A percentile compares a stretch with the other conserved stretches of the same genome.
phyloP scores from a whole-genome alignment of 805 yeast genomes.

The Candida michaelii region DNA sequence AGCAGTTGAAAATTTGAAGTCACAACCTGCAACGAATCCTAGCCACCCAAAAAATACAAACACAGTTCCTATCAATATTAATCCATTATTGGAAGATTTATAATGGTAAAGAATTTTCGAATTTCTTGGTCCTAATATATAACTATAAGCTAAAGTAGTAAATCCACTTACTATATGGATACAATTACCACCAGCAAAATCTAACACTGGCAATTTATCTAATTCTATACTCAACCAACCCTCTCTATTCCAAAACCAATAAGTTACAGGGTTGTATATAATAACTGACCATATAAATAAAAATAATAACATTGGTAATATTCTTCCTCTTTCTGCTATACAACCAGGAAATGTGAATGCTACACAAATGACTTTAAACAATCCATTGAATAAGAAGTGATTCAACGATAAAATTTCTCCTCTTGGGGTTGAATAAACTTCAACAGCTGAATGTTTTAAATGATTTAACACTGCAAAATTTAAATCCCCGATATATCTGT shows the following conservation, averaged over 20 bases:
- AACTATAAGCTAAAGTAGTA: conserved; percentile 44
- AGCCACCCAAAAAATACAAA: conserved; percentile 39
- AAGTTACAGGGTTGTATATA: conserved; percentile 43
- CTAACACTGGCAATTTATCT: conserved; percentile 35
- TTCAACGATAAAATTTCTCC: conserved; percentile 36
- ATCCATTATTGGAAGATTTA: conserved; percentile 34
- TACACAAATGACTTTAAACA: conserved; percentile 39
- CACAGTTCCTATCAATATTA: conserved; percentile 34
- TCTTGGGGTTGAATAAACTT: conserved; percentile 33
- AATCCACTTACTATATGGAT: conserved; percentile 48
- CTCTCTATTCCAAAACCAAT: conserved; percentile 45
- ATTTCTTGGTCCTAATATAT: conserved; percentile 43
- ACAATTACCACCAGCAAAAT: conserved; percentile 47
- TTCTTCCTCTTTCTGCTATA: conserved; percentile 43
- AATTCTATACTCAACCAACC: conserved; percentile 43
- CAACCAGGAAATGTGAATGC: conserved; percentile 45
- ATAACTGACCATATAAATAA: conserved; percentile 39
- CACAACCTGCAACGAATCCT: conserved; percentile 45
- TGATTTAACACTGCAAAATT: conserved; percentile 32
- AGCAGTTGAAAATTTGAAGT: conserved; percentile 34
- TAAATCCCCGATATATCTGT: conserved; percentile 35
- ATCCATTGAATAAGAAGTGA: conserved; percentile 41
- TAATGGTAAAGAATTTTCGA: conserved; percentile 37
- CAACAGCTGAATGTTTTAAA: conserved; percentile 17
- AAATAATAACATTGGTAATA: conserved; percentile 42